Base-by-base conservation (phyloP, 345 rosid genomes). In the Gynandropsis gynandra region DNA sequence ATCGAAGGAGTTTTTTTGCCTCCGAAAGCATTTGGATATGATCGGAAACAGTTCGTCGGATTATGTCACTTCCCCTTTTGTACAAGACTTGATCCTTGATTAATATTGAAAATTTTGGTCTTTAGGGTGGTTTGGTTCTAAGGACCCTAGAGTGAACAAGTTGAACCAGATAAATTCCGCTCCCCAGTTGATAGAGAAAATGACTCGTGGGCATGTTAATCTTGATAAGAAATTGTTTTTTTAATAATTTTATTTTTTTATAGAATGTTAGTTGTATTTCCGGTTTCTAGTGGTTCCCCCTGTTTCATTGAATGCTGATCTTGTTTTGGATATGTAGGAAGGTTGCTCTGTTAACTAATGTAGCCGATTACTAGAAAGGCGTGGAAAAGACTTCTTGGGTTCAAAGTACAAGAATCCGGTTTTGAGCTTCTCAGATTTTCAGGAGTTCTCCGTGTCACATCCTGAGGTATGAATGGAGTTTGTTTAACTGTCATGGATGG, bases 351-450 rank as follows among this genome's bases (percentile, higher is more conserved):
- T 58, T 52, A 41, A 82, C 84, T 32, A 87, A 92, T 69, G 74
- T 87, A 40, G 98, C 4, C 47, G 47, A 33, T 67, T 92, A 47
- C 59, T 92, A 27, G 83, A 87, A 67, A 87, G 65, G 61, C 74
- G 67, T 21, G 98, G 96, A 4, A 65, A 65, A 50, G 87, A 85
- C 65, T 72, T 92, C 20, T 52, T 92, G 54, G 97, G 95, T 59
- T 73, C 70, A n/a, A 47, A 45, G 19, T 87, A 87, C 74, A 65
- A 68, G 71, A 76, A 85, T 69, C 90, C 98, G 4, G 42, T 85
- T 16, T 74, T 80, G n/a, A 85, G 84, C 69, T 92, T 92, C 74
- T 75, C 88, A 0, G 72, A 63, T 52, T 81, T 92, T 66, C 98
- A 87, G 60, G 77, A 87, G 48, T 92, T 87, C 72, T 92, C 98